Conservation (phyloP, 129 eudicot genomes). For the Flaveria linearis region DNA sequence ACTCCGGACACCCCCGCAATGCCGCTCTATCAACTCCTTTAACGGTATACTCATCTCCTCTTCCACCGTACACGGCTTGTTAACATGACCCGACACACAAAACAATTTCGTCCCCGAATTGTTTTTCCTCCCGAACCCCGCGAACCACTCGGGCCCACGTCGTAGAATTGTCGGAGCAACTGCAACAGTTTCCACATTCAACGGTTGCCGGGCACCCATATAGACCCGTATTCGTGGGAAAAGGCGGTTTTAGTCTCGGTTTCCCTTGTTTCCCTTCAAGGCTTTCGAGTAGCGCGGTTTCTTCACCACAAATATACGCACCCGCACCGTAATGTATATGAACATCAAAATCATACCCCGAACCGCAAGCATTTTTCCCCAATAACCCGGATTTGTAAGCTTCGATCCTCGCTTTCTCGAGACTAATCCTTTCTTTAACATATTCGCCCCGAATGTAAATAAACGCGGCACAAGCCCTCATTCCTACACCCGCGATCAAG, state of each 20-base stretch:
- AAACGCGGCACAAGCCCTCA: slow-evolving; percentile 83
- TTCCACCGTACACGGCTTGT: slow-evolving; percentile 87
- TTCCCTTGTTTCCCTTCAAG: slow-evolving; percentile 92
- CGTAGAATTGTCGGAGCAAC: slow-evolving; percentile 78
- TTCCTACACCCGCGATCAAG: slow-evolving; percentile 80
- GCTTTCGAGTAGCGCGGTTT: slow-evolving; percentile 85
- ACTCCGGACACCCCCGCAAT: slow-evolving; percentile 88
- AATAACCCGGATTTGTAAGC: slow-evolving; percentile 75
- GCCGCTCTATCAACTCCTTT: slow-evolving; percentile 82
- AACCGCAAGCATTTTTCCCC: slow-evolving; percentile 84
- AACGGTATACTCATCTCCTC: slow-evolving; percentile 94
- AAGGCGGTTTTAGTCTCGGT: slow-evolving; percentile 90
- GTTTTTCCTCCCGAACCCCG: slow-evolving; percentile 82
- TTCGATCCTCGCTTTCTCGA: slow-evolving; percentile 70
- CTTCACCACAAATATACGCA: slow-evolving; percentile 92
- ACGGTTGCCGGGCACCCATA: slow-evolving; percentile 91
- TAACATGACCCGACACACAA: slow-evolving; percentile 84
- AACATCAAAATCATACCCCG: slow-evolving; percentile 88
- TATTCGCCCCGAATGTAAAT: slow-evolving; percentile 89
- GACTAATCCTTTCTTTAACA: slow-evolving; percentile 68
- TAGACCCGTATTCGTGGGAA: slow-evolving; percentile 80
- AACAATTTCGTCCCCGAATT: slow-evolving; percentile 76
- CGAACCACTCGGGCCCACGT: slow-evolving; percentile 87
- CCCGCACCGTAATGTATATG: slow-evolving; percentile 89
- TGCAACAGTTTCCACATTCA: slow-evolving; percentile 82